Percentiles rank a stretch among this genome's conserved stretches.
Evolutionary conservation across 2,329 filamentous ascomycete genomes (phyloP).

Genomic region (Fusarium oligoseptatum): DNA sequence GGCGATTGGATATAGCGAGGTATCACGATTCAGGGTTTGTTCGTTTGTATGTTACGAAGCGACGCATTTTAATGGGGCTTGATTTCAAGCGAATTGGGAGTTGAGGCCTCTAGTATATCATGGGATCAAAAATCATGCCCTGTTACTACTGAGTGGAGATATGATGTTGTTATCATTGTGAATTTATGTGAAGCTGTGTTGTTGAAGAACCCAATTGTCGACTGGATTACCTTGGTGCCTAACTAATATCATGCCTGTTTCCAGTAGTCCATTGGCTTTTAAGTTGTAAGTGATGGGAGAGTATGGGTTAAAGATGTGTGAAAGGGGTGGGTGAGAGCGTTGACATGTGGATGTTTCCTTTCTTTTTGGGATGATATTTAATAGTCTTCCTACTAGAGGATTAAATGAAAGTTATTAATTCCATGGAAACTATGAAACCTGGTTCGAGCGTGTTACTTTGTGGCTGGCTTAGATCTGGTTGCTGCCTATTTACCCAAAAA

Average conservation of each 20-base stretch:
- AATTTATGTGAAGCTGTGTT: background rate
- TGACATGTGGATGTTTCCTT: background rate
- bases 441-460: background rate
- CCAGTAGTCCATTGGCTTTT: background rate
- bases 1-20: background rate
- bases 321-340: background rate
- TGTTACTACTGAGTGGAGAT: background rate
- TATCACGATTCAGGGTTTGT: slow-evolving; percentile 7
- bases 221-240: background rate
- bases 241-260: background rate
- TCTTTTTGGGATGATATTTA: too few relatives aligned
- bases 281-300: background rate
- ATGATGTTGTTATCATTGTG: background rate
- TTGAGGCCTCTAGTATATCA: background rate
- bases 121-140: background rate
- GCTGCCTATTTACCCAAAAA: background rate
- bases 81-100: background rate
- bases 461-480: background rate
- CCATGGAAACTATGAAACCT: background rate
- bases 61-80: slow-evolving; percentile 11
- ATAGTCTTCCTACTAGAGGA: too few relatives aligned
- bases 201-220: background rate
- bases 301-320: background rate
- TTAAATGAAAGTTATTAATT: background rate
- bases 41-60: slow-evolving; percentile 10